Conservation (phyloP, 768 basidiomycete genomes). For the Termitomyces sp. region DNA sequence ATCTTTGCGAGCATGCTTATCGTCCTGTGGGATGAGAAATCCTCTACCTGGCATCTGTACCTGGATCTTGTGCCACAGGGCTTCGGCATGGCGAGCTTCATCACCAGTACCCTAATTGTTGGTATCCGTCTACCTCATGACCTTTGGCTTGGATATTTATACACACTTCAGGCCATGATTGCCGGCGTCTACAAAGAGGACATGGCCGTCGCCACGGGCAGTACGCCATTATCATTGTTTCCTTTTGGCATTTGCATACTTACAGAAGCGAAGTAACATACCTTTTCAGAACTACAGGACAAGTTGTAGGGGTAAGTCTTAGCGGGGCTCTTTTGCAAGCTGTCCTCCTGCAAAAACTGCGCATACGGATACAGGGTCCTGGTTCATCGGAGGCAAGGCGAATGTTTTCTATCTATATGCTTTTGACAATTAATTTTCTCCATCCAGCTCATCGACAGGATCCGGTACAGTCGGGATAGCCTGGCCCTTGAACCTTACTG, state of each 20-base stretch:
- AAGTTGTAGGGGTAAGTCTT: slow-evolving; percentile 92
- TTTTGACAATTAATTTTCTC: slow-evolving; percentile 13
- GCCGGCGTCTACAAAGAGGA: slow-evolving; percentile 77
- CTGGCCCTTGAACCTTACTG: not conserved
- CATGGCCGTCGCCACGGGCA: slow-evolving; percentile 86
- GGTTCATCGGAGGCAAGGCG: slow-evolving; percentile 65
- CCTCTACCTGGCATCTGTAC: slow-evolving; percentile 67
- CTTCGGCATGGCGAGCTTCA: slow-evolving; percentile 80
- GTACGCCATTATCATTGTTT: slow-evolving; percentile 47
- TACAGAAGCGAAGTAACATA: slow-evolving; percentile 67
- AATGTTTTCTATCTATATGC: slow-evolving; percentile 9
- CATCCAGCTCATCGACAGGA: slow-evolving; percentile 66
- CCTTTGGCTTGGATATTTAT: slow-evolving; percentile 10
- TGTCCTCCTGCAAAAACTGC: slow-evolving; percentile 69
- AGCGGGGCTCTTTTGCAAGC: slow-evolving; percentile 84
- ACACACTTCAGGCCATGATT: slow-evolving; percentile 71
- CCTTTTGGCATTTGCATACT: slow-evolving; percentile 10
- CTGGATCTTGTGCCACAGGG: slow-evolving; percentile 78
- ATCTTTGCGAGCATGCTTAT: slow-evolving; percentile 62
- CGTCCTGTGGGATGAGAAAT: slow-evolving; percentile 62
- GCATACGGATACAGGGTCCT: slow-evolving; percentile 73
- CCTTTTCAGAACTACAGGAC: slow-evolving; percentile 90
- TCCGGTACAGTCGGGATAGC: slow-evolving; percentile 44
- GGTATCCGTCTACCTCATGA: slow-evolving; percentile 27
- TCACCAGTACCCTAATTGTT: slow-evolving; percentile 86